Percentiles rank a stretch among this genome's conserved stretches.
These are phyloP conservation scores for Botrytis paeoniae DNA, from an alignment of 2,329 filamentous ascomycete genomes.

Conservation along the genomic window DNA sequence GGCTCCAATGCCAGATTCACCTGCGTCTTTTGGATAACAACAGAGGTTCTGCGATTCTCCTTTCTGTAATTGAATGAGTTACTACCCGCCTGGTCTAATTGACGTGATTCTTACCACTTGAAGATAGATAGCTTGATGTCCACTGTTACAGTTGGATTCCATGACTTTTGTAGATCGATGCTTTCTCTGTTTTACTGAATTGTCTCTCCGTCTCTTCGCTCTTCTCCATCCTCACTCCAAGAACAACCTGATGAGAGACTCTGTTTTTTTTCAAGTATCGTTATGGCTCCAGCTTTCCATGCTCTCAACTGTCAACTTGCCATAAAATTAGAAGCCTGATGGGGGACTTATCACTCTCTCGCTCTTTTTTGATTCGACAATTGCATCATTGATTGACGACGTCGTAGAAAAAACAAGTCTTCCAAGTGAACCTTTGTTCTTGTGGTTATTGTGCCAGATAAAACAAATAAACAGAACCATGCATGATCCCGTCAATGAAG, in stretches of 20 bases:
- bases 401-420: not conserved
- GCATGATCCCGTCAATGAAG: not conserved
- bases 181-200: too few relatives aligned
- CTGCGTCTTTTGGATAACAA: not conserved
- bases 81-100: not conserved
- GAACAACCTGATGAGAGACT: too few relatives aligned
- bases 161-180: too few relatives aligned
- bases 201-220: too few relatives aligned
- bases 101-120: not conserved
- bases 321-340: not conserved
- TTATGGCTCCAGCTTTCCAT: not conserved
- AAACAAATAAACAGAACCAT: not conserved
- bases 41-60: not conserved
- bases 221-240: too few relatives aligned
- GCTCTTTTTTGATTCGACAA: not conserved
- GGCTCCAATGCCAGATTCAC: rapidly evolving
- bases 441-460: not conserved
- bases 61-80: not conserved
- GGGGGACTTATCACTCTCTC: rapidly evolving
- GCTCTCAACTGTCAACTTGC: not conserved
- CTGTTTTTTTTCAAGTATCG: too few relatives aligned
- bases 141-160: not conserved
- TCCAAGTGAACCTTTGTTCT: not conserved
- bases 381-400: rapidly evolving
- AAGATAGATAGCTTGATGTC: not conserved